Base-by-base conservation (phyloP, 2,329 filamentous ascomycete species). In the Botrytis medusae region DNA sequence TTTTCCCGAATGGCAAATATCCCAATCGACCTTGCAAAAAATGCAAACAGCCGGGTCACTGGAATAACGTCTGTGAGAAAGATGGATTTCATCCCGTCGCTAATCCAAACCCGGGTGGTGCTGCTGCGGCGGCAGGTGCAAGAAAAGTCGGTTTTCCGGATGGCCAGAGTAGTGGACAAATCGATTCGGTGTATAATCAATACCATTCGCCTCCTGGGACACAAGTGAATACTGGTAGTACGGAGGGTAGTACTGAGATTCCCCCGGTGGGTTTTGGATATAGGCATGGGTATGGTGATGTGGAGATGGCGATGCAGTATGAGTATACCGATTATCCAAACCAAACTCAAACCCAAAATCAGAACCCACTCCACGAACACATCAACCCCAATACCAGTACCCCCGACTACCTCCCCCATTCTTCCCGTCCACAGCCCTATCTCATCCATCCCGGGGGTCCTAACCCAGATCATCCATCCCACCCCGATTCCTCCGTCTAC, bases 61-160 rank as follows among this genome's bases (percentile, higher is more conserved):
- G 71, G 71, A 51, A 70, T 34, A 29, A 40, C 37, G 65, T 44
- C 2, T 73, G 71, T 63, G n/a, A 62, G 46, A 61, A 34, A 8
- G 54, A 59, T 0, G 71, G 71, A 0, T 73, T 73, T 18, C 20
- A 69, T 62, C 42, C 71, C 0, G 20, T 69, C 18, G n/a, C 3
- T 2, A 70, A 73, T 10, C 64, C 71, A 1, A 73, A 73, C 20
- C 71, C 70, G 40, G 34, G 34, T 18, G n/a, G n/a, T n/a, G n/a
- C n/a, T n/a, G n/a, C n/a, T n/a, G n/a, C n/a, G n/a, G 34, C 14
- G 16, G n/a, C 22, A 7, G 42, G 20, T 5, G 34, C 7, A 1
- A 42, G 29, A 4, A 6, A 14, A 12, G 32, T 42, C 8, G 4
- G 0, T 42, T 57, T 68, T 0, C 6, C 25, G 1, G 64, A 68